Base-by-base conservation (phyloP, 2,329 filamentous ascomycete genomes). In the Alternaria postmessia region DNA sequence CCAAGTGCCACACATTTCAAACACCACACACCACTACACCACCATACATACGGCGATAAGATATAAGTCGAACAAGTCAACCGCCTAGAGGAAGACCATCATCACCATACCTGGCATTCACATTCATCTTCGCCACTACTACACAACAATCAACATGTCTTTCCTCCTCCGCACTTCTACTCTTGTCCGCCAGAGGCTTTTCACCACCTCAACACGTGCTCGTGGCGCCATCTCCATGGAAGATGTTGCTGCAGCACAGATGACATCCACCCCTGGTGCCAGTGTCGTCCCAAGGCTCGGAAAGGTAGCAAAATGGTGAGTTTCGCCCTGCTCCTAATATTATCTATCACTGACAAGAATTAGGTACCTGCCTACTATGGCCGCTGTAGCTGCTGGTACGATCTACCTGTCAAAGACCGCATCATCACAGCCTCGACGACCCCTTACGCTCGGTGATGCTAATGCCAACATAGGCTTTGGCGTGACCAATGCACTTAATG, bases 351-450 rank as follows among this genome's bases (percentile, higher is more conserved):
- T 64, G 48, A 64, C 56, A 28, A 32, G 16, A 18, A 36, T 32
- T 20, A 75, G 72, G 72, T 75, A 75, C 60, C 70, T 77, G 9
- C 75, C 75, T 32, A 70, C 74, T 44, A 77, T 77, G 75, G 74
- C 73, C 24, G 61, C 69, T 38, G 66, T 76, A 46, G 73, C 75
- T 61, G 54, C 72, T 30, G 72, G 72, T 63, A 76, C 73, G 68
- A 65, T 69, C 59, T 72, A 68, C 49, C 60, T 75, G 28, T 71
- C 73, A 26, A 61, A 67, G 28, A 63, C 61, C 52, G 42, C 69
- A 52, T 44, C 58, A 42, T 56, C 51, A 22, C 54, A 65, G 46
- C 60, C 62, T 63, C 65, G 67, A 57, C 63, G 73, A 47, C 69
- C 68, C 14, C 66, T 71, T 43, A 73, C 71, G 51, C 71, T 76